These are phyloP conservation scores for Penicillium coprophilum DNA, from an alignment of 495 filamentous ascomycete genomes.

Conservation along the genomic window DNA sequence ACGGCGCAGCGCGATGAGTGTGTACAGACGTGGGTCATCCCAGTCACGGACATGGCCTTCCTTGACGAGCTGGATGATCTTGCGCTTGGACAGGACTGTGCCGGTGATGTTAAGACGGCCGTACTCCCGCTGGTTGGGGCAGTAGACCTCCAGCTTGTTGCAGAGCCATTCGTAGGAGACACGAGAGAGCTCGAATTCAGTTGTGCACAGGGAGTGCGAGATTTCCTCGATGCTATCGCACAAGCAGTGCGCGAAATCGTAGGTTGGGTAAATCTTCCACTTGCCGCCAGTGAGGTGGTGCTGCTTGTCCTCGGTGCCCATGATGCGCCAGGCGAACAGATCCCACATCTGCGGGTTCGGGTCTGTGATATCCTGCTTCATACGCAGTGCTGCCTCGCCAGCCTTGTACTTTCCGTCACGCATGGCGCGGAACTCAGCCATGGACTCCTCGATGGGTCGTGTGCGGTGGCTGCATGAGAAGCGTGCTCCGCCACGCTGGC, in stretches of 20 bases:
- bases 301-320: constrained; percentile 44
- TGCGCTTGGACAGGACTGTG: constrained; percentile 80
- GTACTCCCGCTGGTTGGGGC: constrained; percentile 83
- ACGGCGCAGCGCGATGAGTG: constrained; percentile 78
- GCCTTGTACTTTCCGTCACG: constrained; percentile 87
- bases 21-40: constrained; percentile 89
- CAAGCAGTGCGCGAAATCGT: constrained; percentile 89
- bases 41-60: constrained; percentile 73
- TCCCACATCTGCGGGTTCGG: constrained; percentile 70
- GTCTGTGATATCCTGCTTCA: constrained; percentile 69
- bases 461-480: constrained; percentile 78
- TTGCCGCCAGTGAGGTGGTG: constrained; percentile 72
- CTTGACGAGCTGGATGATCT: constrained; percentile 73
- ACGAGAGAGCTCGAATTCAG: constrained; percentile 74
- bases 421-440: constrained; percentile 86
- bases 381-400: constrained; percentile 81
- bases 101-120: constrained; percentile 78
- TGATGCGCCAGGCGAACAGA: constrained; percentile 78
- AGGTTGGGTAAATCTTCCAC: constrained; percentile 88
- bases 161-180: constrained; percentile 89
- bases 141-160: constrained; percentile 68
- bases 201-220: constrained; percentile 86
- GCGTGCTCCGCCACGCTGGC: constrained; percentile 66
- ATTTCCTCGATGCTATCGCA: constrained; percentile 87
- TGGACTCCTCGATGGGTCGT: constrained; percentile 70